phyloP scores from a whole-genome alignment of 2,329 filamentous ascomycete genomes.

The Claviceps sp. region DNA sequence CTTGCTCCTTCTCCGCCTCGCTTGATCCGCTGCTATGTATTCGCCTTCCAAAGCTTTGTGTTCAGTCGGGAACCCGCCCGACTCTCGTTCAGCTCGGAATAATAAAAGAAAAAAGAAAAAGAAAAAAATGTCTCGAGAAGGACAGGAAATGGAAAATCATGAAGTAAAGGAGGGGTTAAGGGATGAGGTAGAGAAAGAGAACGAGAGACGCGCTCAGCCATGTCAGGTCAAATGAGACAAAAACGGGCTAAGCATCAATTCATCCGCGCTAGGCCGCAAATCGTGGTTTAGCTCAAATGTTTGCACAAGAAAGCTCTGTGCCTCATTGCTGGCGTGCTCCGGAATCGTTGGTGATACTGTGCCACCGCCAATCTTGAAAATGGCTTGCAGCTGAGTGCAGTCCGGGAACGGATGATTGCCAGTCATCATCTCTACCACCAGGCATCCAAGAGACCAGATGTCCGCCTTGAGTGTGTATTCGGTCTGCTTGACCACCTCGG shows the following conservation, averaged over 20 bases:
- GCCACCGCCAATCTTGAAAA: conserved; percentile 92
- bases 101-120: background rate
- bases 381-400: conserved; percentile 91
- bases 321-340: conserved; percentile 72
- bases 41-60: background rate
- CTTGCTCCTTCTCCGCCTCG: background rate
- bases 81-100: background rate
- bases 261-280: conserved; percentile 80
- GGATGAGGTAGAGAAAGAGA: too few species aligned
- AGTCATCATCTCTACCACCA: conserved; percentile 99
- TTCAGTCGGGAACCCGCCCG: conserved; percentile 7
- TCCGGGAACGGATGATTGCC: conserved; percentile 93
- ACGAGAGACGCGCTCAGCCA: too few species aligned
- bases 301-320: conserved; percentile 66
- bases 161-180: background rate
- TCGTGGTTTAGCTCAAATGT: conserved; percentile 96
- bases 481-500: conserved; percentile 94
- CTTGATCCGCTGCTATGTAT: background rate
- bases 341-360: conserved; percentile 81
- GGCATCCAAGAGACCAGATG: conserved; percentile 93
- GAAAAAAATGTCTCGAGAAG: background rate
- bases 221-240: conserved; percentile 50
- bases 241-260: conserved; percentile 74
- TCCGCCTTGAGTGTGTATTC: conserved; percentile 97
- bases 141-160: background rate